Conservation (phyloP, 2,329 filamentous ascomycete genomes). For the Pseudogymnoascus sp. region DNA sequence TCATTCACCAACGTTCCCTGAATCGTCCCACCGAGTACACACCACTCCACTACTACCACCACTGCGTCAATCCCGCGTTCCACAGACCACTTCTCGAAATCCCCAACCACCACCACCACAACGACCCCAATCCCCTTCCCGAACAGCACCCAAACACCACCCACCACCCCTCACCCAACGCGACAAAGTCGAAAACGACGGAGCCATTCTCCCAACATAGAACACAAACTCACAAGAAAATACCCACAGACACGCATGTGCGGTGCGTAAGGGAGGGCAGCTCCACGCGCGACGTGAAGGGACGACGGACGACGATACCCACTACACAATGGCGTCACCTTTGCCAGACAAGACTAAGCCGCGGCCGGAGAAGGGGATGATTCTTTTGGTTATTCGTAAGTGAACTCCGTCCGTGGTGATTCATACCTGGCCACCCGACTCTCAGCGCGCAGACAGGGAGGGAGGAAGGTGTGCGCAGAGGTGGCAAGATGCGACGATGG, state of each 20-base stretch:
- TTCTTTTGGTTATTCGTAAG: slow-evolving; percentile 67
- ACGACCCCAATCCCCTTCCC: neutral
- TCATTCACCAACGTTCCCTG: neutral
- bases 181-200: neutral
- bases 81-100: neutral
- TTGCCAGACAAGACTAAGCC: neutral
- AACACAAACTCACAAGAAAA: neutral
- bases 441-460: neutral
- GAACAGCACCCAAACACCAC: neutral
- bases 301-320: neutral
- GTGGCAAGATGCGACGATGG: neutral
- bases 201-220: no score
- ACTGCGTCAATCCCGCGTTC: neutral
- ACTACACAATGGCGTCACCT: neutral
- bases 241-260: neutral
- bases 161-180: neutral
- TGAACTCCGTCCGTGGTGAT: slow-evolving; percentile 20
- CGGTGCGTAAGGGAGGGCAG: neutral
- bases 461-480: neutral
- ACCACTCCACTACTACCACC: neutral
- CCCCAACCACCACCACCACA: neutral
- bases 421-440: neutral
- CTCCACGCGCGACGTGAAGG: neutral
- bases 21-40: neutral
- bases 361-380: slow-evolving; percentile 57